A percentile compares a stretch with the other conserved stretches of the same genome.
Conservation (phyloP, 2,329 filamentous ascomycete genomes). For the Cryphonectria radicalis region DNA sequence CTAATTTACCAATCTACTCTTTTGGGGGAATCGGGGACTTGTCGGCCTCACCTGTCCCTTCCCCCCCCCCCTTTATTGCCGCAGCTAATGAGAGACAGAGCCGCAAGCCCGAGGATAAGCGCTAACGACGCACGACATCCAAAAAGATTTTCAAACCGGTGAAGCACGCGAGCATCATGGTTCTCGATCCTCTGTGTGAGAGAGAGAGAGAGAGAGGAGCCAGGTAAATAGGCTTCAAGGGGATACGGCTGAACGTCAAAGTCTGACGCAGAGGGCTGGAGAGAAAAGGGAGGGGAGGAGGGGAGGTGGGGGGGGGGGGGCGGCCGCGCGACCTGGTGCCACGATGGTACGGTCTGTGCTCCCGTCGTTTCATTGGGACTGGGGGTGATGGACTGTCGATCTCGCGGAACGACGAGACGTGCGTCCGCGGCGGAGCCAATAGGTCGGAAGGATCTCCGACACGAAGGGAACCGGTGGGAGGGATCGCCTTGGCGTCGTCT, state of each 20-base stretch:
- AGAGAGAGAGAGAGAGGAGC: not conserved
- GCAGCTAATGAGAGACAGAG: not conserved
- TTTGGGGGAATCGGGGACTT: not conserved
- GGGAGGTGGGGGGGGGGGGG: too few species aligned
- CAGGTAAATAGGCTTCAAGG: not conserved
- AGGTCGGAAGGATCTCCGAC: slow-evolving; percentile 11
- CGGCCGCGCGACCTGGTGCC: not conserved
- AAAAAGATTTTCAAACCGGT: not conserved
- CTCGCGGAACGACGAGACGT: slow-evolving; percentile 3
- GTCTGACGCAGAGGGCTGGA: not conserved
- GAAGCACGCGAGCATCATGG: not conserved
- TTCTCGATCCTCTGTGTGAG: not conserved
- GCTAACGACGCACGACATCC: slow-evolving; percentile 5
- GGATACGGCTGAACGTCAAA: not conserved
- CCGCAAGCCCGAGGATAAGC: not conserved
- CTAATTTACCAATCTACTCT: not conserved
- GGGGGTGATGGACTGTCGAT: not conserved
- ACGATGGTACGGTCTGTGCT: not conserved
- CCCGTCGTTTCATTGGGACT: not conserved
- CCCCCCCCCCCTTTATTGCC: not conserved
- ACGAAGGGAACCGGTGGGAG: not conserved
- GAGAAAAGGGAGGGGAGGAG: not conserved
- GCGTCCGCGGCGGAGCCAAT: slow-evolving; percentile 1
- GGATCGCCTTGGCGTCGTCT: not conserved
- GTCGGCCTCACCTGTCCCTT: not conserved